Percentiles rank a stretch among this genome's conserved stretches.
Conservation (phyloP, 352 stramenopile genomes). For the Phytopythium delawarense region DNA sequence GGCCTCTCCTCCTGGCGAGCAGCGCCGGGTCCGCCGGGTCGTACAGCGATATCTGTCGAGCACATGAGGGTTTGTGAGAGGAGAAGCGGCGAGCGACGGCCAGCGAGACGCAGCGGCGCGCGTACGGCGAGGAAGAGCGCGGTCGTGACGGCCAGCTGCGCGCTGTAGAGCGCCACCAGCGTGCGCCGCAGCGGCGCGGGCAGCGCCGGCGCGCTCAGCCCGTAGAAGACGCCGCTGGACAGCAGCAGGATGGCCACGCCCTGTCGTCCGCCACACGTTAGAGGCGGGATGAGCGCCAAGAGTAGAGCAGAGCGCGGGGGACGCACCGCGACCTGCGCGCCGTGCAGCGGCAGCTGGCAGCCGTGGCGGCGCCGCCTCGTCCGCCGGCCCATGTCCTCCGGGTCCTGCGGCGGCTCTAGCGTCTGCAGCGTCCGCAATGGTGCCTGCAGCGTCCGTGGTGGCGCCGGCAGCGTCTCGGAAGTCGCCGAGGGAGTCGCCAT, state of each 20-base stretch:
- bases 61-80: background rate
- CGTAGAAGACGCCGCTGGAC: constrained; percentile 41
- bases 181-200: constrained; percentile 26
- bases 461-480: too few species aligned
- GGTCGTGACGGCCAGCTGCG: constrained; percentile 34
- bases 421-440: background rate
- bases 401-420: background rate
- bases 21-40: constrained; percentile 36
- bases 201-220: constrained; percentile 39
- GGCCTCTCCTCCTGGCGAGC: constrained; percentile 7
- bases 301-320: background rate
- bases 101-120: background rate
- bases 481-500: background rate
- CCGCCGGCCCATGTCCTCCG: background rate
- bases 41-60: constrained; percentile 43
- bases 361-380: constrained; percentile 29
- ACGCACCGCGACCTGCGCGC: constrained; percentile 32
- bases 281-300: background rate
- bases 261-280: constrained; percentile 13
- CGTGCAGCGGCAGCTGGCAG: constrained; percentile 38
- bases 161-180: constrained; percentile 35
- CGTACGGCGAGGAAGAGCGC: constrained; percentile 26
- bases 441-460: too few species aligned
- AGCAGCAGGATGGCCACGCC: constrained; percentile 32
- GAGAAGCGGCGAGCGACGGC: background rate